These are phyloP conservation scores for Blastobotrys parvus DNA, from an alignment of 805 yeast species.

Conservation along the genomic window DNA sequence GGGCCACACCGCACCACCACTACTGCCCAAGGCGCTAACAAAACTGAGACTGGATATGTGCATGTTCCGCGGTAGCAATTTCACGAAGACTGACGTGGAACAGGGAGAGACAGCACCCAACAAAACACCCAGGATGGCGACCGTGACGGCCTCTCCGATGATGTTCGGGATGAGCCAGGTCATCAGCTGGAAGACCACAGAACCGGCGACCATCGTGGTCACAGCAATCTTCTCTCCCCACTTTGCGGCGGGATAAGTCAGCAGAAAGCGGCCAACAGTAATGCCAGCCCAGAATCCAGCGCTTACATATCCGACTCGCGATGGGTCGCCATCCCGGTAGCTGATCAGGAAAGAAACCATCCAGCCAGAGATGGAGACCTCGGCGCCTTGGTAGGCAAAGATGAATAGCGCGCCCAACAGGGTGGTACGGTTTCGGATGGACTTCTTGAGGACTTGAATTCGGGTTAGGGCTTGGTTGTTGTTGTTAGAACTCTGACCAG, in stretches of 20 bases:
- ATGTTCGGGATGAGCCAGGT: constrained; percentile 43
- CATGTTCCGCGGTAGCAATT: constrained; percentile 48
- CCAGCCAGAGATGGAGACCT: constrained; percentile 66
- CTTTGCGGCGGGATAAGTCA: constrained; percentile 33
- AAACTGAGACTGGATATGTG: constrained; percentile 66
- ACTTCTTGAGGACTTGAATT: too few species aligned
- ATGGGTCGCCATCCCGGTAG: constrained; percentile 40
- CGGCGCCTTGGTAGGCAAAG: constrained; percentile 60
- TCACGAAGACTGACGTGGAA: constrained; percentile 54
- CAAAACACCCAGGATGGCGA: constrained; percentile 45
- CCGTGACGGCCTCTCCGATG: constrained; percentile 38
- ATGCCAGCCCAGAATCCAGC: constrained; percentile 69
- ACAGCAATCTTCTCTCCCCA: constrained; percentile 21
- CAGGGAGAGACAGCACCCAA: constrained; percentile 72
- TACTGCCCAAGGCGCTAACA: constrained; percentile 71
- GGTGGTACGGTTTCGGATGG: too few species aligned
- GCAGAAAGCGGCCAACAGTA: constrained; percentile 50
- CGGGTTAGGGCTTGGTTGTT: too few species aligned
- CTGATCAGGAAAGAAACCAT: constrained; percentile 51
- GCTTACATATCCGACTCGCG: constrained; percentile 50
- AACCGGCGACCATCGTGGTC: too few species aligned
- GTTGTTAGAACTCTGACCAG: too few species aligned
- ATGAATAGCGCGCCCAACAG: constrained; percentile 46
- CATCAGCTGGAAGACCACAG: too few species aligned
- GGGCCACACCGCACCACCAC: constrained; percentile 77